Base-by-base conservation (phyloP, 2,329 filamentous ascomycete species). In the Pyrenochaeta sp. region DNA sequence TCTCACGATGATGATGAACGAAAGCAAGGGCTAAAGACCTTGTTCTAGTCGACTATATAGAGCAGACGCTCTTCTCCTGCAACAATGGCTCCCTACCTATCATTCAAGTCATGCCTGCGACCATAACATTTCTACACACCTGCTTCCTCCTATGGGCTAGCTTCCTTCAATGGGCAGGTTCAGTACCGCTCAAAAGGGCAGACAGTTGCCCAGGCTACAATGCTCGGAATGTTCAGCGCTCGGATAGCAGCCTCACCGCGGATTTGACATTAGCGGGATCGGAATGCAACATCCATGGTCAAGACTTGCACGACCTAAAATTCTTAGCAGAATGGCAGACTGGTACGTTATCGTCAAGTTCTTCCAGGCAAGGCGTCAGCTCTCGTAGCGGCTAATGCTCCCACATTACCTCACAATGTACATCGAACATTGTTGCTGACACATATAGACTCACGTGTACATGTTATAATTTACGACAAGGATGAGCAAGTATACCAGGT, bases 401-500 rank as follows among this genome's bases (percentile, higher is more conserved):
- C 9, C n/a, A 11, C 14, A 6, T n/a, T 24, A 9, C 18, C 27
- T 13, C 20, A 21, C 20, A 18, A 38, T 20, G 7, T 27, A 29
- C 23, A 21, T 18, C 23, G 13, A 32, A 39, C 18, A 19, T 13
- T 5, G n/a, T 17, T 17, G 26, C 40, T 55, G 14, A 58, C 19
- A 18, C 1, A 11, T 6, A 6, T 13, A 86, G 84, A 83, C 28
- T 77, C 78, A 21, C 84, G 87, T 20, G 77, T 90, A 2, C 87
- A 89, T 65, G 83, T 90, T 53, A 81, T 87, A 55, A 88, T 90
- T 45, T 82, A 86, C 50, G 88, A 92, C 65, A 77, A 80, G 7
- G 80, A 77, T 23, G 80, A 88, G 54, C 77, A 83, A 28, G 85
- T 88, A 34, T 92, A 90, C 58, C 87, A 91, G 67, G 81, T 92